Conservation (phyloP, 345 rosid species). For the Hypericum perforatum region DNA sequence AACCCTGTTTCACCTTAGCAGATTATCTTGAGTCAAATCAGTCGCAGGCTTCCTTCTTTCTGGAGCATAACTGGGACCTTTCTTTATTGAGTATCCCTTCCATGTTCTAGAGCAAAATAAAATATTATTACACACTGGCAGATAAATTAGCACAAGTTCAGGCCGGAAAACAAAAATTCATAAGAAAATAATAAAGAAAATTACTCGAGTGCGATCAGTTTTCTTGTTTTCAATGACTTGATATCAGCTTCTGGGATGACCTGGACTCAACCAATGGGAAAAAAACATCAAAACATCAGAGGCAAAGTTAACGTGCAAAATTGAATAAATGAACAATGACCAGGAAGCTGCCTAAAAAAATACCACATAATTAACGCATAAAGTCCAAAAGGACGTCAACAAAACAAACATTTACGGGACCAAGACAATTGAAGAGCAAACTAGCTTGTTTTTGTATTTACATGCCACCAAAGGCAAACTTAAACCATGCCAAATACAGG, state of each 20-base stretch:
- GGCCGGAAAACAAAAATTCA: constrained; percentile 1
- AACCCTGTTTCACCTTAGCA: constrained; percentile 44
- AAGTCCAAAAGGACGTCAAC: background rate
- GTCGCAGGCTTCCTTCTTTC: constrained; percentile 64
- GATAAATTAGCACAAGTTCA: background rate
- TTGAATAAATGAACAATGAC: background rate
- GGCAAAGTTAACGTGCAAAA: constrained; percentile 4
- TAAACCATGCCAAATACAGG: background rate
- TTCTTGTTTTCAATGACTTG: constrained; percentile 61
- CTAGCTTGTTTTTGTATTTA: too few species aligned
- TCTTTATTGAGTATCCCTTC: constrained; percentile 70
- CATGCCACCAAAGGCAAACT: too few species aligned
- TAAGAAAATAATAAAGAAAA: constrained; percentile 6
- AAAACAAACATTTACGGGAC: background rate
- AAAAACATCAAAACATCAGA: background rate
- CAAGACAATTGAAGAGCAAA: too few species aligned
- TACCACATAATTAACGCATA: background rate
- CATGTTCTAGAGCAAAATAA: constrained; percentile 40
- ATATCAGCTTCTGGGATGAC: constrained; percentile 46
- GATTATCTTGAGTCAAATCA: constrained; percentile 83
- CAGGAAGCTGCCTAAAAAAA: background rate
- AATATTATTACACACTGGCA: background rate
- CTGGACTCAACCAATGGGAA: constrained; percentile 27
- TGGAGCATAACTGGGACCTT: constrained; percentile 81
- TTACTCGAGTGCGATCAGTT: constrained; percentile 64